phyloP scores from a whole-genome alignment of 768 basidiomycete species.

The Tylopilus rubrobrunneus region DNA sequence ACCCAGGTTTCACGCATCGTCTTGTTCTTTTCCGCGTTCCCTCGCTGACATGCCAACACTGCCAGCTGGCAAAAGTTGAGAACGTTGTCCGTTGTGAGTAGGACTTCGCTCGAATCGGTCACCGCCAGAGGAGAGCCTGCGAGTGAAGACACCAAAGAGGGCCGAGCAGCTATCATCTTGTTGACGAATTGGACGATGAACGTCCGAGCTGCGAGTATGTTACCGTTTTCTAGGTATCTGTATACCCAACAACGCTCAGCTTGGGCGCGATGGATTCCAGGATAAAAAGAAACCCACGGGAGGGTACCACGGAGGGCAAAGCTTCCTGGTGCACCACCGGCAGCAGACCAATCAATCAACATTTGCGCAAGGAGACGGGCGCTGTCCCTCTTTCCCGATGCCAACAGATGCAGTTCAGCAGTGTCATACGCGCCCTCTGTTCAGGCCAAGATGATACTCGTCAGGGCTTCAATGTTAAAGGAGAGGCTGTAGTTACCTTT shows the following conservation, averaged over 20 bases:
- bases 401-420: slow-evolving; percentile 81
- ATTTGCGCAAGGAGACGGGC: slow-evolving; percentile 82
- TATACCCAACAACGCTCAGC: slow-evolving; percentile 2
- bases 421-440: slow-evolving; percentile 70
- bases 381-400: slow-evolving; percentile 85
- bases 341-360: slow-evolving; percentile 76
- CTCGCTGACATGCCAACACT: slow-evolving; percentile 82
- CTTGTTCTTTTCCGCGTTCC: slow-evolving; percentile 75
- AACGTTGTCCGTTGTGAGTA: slow-evolving; percentile 67
- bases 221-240: slow-evolving; percentile 80
- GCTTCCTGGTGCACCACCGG: slow-evolving; percentile 51
- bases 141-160: slow-evolving; percentile 39
- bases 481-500: slow-evolving; percentile 52
- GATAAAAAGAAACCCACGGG: slow-evolving; percentile 50
- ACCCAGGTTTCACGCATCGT: slow-evolving; percentile 80
- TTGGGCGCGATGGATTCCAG: neutral
- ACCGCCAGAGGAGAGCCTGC: slow-evolving; percentile 44
- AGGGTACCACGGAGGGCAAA: slow-evolving; percentile 85
- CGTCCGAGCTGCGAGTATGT: slow-evolving; percentile 89
- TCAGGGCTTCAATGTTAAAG: neutral
- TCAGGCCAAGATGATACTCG: neutral
- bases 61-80: slow-evolving; percentile 92
- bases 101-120: slow-evolving; percentile 52
- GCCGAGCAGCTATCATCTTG: slow-evolving; percentile 49
- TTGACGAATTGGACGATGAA: slow-evolving; percentile 82